Evolutionary conservation across 176 grass and related monocot species (phyloP).

Genomic region (Juncus inflexus): DNA sequence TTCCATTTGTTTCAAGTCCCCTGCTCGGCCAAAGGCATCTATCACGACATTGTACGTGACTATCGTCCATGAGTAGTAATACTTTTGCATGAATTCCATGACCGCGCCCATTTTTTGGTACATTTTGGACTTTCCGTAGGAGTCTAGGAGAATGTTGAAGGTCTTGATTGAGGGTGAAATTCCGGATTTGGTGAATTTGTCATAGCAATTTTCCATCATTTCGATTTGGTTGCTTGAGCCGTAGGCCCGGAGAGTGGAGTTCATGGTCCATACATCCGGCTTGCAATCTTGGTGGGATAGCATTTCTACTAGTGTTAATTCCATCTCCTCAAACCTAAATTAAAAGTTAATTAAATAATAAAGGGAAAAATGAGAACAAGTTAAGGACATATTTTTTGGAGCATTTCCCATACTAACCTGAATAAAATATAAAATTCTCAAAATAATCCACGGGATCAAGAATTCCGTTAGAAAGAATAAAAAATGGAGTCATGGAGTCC

Average conservation of each 20-base stretch:
- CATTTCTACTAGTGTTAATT: conserved; percentile 70
- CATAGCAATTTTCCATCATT: conserved; percentile 85
- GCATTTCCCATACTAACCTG: too few relatives aligned
- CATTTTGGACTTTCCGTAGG: conserved; percentile 89
- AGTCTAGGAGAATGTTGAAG: conserved; percentile 93
- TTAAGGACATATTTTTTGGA: too few relatives aligned
- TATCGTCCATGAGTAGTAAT: conserved; percentile 87
- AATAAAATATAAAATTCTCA: too few relatives aligned
- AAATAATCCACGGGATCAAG: too few relatives aligned
- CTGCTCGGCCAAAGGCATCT: conserved; percentile 80
- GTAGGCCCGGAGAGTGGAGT: conserved; percentile 81
- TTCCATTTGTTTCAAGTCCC: conserved; percentile 87
- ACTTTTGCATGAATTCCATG: conserved; percentile 98
- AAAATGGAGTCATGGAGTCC: too few relatives aligned
- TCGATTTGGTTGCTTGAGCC: conserved; percentile 80
- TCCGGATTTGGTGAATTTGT: conserved; percentile 83
- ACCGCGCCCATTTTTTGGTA: conserved; percentile 97
- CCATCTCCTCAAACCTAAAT: conserved; percentile 55
- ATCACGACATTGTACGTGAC: conserved; percentile 95
- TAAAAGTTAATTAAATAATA: too few relatives aligned
- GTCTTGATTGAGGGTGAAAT: conserved; percentile 88
- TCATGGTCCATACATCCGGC: conserved; percentile 98
- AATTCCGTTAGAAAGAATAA: too few relatives aligned
- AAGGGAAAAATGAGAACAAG: too few relatives aligned
- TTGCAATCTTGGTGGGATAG: conserved; percentile 57